phyloP scores from a whole-genome alignment of 2,329 filamentous ascomycete genomes.

The Ascomycota sp. region DNA sequence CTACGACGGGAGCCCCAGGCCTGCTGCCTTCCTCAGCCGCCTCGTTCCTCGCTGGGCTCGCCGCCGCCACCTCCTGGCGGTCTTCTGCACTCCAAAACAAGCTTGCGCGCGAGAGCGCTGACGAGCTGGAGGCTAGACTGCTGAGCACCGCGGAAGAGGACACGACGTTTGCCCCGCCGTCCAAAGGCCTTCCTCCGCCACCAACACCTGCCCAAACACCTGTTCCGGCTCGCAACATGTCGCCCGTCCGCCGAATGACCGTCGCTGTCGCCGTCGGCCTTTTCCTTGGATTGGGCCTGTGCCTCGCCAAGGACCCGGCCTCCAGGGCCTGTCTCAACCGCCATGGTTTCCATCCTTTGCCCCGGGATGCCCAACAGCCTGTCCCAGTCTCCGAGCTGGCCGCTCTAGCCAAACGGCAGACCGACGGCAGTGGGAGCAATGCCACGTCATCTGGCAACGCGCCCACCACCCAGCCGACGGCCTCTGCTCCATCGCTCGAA shows the following conservation, averaged over 20 bases:
- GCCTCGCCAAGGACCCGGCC: conserved; percentile 1
- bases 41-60: too few relatives aligned
- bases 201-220: background rate
- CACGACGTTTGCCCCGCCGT: conserved; percentile 2
- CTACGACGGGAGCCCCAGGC: too few relatives aligned
- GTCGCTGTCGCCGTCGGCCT: conserved; percentile 7
- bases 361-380: conserved; percentile 36
- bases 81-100: too few relatives aligned
- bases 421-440: conserved; percentile 18
- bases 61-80: too few relatives aligned
- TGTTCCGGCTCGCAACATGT: conserved; percentile 3
- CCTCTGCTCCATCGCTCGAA: background rate
- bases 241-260: conserved; percentile 3
- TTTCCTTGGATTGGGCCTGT: conserved; percentile 9
- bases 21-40: too few relatives aligned
- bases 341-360: background rate
- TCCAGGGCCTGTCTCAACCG: background rate
- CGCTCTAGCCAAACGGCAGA: conserved; percentile 40
- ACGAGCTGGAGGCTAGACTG: conserved; percentile 6
- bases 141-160: conserved; percentile 7
- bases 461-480: conserved; percentile 1
- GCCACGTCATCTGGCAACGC: conserved; percentile 1
- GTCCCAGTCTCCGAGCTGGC: conserved; percentile 41
- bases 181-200: background rate
- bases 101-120: conserved; percentile 3